Percentiles rank a stretch among this genome's conserved stretches.
Conservation (phyloP, 2,329 filamentous ascomycete genomes). For the Myriosclerotinia duriaeana region DNA sequence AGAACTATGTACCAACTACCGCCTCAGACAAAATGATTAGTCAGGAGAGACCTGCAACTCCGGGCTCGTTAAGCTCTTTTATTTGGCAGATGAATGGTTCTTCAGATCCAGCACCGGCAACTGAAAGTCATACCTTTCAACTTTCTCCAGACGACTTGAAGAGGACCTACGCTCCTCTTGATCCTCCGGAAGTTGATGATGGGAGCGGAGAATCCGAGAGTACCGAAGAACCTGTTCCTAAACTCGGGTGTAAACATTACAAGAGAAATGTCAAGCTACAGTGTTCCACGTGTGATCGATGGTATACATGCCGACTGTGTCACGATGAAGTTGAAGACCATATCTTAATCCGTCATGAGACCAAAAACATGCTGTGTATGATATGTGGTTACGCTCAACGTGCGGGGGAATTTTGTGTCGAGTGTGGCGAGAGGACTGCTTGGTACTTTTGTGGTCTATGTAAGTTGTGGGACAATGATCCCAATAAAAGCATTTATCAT, state of each 20-base stretch:
- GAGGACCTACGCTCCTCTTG: conserved; percentile 64
- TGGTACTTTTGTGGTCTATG: conserved; percentile 93
- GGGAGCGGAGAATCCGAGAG: conserved; percentile 40
- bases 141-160: conserved; percentile 61
- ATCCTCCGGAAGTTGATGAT: conserved; percentile 51
- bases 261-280: conserved; percentile 94
- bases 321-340: conserved; percentile 84
- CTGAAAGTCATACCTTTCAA: conserved; percentile 45
- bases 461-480: conserved; percentile 95
- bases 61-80: conserved; percentile 53
- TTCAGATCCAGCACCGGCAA: conserved; percentile 29
- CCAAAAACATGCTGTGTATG: conserved; percentile 97
- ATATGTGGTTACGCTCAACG: conserved; percentile 81
- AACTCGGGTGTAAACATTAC: conserved; percentile 86
- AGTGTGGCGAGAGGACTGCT: conserved; percentile 74
- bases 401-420: conserved; percentile 73
- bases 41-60: conserved; percentile 46
- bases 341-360: conserved; percentile 74
- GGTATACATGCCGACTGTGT: conserved; percentile 95
- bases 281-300: conserved; percentile 82
- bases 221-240: conserved; percentile 39
- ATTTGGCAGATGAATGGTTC: conserved; percentile 54
- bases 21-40: conserved; percentile 38
- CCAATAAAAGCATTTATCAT: conserved; percentile 89
- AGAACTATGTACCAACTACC: conserved; percentile 32